phyloP scores from a whole-genome alignment of 176 grass and related monocot genomes.

The Tillandsia fasciculata region DNA sequence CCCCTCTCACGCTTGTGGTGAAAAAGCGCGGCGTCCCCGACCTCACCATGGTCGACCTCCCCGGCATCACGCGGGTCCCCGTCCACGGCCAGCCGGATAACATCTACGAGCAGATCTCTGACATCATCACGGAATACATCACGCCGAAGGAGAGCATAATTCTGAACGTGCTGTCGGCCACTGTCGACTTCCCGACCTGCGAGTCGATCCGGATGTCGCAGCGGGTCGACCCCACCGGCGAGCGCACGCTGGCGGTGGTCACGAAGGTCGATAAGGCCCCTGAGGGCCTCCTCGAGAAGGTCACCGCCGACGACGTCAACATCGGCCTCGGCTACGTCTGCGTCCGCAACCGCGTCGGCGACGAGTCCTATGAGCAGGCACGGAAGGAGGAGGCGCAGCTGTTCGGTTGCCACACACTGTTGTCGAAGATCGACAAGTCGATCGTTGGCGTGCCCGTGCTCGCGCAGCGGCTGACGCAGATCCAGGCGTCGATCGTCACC shows the following conservation, averaged over 20 bases:
- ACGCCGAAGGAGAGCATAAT: conserved; percentile 29
- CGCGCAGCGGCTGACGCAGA: conserved; percentile 18
- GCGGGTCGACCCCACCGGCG: conserved; percentile 7
- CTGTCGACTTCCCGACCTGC: conserved; percentile 25
- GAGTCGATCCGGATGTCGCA: conserved; percentile 26
- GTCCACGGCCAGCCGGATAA: conserved; percentile 22
- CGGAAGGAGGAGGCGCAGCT: too few relatives aligned
- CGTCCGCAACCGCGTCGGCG: too few relatives aligned
- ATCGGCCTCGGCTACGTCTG: too few relatives aligned
- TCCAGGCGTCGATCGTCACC: conserved; percentile 19
- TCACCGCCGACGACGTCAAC: too few relatives aligned
- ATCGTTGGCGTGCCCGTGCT: conserved; percentile 24
- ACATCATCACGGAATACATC: conserved; percentile 30
- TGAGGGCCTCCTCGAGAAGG: too few relatives aligned
- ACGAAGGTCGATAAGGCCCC: not conserved
- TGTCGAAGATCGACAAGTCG: conserved; percentile 16
- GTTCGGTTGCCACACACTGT: too few relatives aligned
- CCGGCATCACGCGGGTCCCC: conserved; percentile 28
- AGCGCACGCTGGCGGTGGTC: conserved; percentile 15
- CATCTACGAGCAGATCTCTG: conserved; percentile 28
- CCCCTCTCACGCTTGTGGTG: conserved; percentile 16
- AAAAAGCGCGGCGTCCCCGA: conserved; percentile 21
- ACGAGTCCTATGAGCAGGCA: too few relatives aligned
- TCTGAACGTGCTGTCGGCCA: conserved; percentile 21
- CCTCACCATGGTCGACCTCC: conserved; percentile 21